A percentile compares a stretch with the other conserved stretches of the same genome.
Conservation (phyloP, 1,284 basidiomycete species). For the Ganoderma resinaceum region DNA sequence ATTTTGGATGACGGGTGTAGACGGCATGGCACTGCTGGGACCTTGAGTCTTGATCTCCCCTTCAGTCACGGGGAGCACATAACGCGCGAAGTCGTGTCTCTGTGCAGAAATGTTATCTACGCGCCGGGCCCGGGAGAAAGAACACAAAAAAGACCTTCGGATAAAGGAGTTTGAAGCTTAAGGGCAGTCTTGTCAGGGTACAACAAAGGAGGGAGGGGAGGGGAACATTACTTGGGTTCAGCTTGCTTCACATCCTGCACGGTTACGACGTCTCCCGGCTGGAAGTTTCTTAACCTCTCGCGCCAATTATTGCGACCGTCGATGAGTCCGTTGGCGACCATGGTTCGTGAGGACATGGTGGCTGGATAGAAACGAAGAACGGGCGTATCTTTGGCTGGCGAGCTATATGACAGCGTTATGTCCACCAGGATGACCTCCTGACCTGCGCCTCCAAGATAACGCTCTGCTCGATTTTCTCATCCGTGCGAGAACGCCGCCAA, state of each 20-base stretch:
- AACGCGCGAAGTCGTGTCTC: constrained; percentile 34
- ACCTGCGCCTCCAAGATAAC: neutral
- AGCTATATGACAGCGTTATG: neutral
- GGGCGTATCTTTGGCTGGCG: neutral
- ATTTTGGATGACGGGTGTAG: neutral
- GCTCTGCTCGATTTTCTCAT: neutral
- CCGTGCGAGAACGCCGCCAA: neutral
- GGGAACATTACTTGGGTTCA: constrained; percentile 23
- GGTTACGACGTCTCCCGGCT: constrained; percentile 12
- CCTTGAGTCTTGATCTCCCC: constrained; percentile 30
- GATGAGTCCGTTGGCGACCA: neutral
- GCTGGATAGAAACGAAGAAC: no score
- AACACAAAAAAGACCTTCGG: constrained; percentile 23
- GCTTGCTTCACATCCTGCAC: constrained; percentile 35
- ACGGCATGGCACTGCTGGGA: neutral
- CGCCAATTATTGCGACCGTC: constrained; percentile 1
- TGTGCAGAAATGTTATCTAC: neutral
- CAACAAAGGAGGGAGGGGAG: neutral
- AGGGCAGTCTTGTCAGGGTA: neutral
- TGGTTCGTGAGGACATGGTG: neutral
- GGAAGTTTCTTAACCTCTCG: neutral
- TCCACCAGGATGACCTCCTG: neutral
- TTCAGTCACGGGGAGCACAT: constrained; percentile 32
- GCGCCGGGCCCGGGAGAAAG: neutral
- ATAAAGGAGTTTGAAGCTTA: constrained; percentile 32